Percentiles rank a stretch among this genome's conserved stretches.
phyloP scores from a whole-genome alignment of 257 asterid species.

The Nicotiana benthamiana region DNA sequence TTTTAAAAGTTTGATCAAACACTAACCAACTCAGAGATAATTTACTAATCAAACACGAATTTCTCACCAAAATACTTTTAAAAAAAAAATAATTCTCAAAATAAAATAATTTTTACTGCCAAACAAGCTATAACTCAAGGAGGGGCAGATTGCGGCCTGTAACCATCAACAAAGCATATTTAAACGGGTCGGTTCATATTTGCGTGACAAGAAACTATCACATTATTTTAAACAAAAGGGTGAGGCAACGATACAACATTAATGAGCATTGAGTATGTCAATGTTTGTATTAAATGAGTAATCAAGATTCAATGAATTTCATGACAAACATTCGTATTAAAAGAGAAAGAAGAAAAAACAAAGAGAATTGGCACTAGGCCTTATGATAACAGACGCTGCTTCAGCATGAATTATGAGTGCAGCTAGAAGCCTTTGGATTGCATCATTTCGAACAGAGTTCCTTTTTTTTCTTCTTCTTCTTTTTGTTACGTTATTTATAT shows the following conservation, averaged over 20 bases:
- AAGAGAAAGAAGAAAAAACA: neutral
- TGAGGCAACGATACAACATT: neutral
- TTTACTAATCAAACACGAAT: no score
- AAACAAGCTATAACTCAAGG: no score
- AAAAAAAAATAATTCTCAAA: no score
- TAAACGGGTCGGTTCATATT: neutral
- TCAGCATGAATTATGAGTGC: neutral
- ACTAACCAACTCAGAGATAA: no score
- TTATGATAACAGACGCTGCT: neutral
- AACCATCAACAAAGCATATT: neutral
- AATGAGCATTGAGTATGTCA: neutral
- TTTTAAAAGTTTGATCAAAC: no score
- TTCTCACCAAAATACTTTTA: no score
- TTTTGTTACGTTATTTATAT: no score
- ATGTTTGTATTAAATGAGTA: no score
- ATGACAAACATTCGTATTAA: neutral
- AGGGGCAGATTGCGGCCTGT: neutral
- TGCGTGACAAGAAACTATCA: neutral
- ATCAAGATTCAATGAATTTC: neutral
- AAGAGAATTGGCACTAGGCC: neutral
- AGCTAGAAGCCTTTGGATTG: neutral
- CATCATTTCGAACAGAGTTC: neutral
- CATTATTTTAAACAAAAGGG: neutral
- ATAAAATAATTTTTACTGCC: no score
- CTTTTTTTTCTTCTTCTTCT: no score